Conservation (phyloP, 2,329 filamentous ascomycete genomes). For the Elsinoe batatas region DNA sequence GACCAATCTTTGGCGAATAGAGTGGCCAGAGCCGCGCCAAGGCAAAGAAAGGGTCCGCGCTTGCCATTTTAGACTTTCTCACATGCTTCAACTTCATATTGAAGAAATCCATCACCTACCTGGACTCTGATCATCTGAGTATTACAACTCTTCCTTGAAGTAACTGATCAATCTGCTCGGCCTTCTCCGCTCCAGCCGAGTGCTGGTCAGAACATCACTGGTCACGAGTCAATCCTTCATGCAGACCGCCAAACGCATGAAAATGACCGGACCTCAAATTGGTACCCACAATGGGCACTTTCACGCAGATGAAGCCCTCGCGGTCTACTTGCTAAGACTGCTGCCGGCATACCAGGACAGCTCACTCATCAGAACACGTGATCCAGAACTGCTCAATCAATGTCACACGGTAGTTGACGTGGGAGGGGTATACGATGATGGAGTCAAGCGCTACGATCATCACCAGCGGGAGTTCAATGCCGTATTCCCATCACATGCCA, state of each 20-base stretch:
- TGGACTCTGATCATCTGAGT: not conserved
- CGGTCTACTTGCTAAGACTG: constrained; percentile 87
- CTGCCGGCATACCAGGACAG: constrained; percentile 71
- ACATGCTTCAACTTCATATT: constrained; percentile 4
- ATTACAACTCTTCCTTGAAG: not conserved
- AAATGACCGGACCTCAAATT: constrained; percentile 60
- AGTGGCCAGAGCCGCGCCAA: constrained; percentile 7
- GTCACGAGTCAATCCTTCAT: constrained; percentile 4
- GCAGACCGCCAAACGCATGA: constrained; percentile 69
- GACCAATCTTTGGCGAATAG: not conserved
- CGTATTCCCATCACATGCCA: constrained; percentile 72
- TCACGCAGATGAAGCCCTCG: constrained; percentile 95
- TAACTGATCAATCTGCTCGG: not conserved
- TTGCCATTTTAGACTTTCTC: constrained; percentile 13
- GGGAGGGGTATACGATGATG: constrained; percentile 82
- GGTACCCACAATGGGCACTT: constrained; percentile 98
- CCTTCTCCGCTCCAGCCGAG: not conserved
- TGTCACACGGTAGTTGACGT: constrained; percentile 97
- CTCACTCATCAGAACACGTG: constrained; percentile 74
- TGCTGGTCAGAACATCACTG: not conserved
- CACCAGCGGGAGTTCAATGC: constrained; percentile 87
- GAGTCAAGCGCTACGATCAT: constrained; percentile 78
- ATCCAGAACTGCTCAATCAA: constrained; percentile 62
- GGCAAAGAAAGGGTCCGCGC: constrained; percentile 7
- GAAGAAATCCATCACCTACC: too few relatives aligned